phyloP scores from a whole-genome alignment of 2,329 filamentous ascomycete species.

The Botrytis medusae region DNA sequence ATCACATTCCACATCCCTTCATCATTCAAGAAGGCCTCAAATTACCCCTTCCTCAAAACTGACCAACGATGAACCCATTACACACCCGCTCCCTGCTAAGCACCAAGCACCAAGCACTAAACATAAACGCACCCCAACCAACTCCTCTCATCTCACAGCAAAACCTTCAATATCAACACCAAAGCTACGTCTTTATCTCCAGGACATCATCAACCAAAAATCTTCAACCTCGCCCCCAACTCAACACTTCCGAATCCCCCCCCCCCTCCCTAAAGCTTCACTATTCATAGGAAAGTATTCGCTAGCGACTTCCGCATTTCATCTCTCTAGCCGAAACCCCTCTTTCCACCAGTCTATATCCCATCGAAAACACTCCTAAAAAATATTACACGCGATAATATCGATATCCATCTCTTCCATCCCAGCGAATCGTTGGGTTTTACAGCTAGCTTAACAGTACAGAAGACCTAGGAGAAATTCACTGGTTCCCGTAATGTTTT shows the following conservation, averaged over 20 bases:
- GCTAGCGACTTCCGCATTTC: slow-evolving; percentile 75
- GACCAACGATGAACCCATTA: slow-evolving; percentile 57
- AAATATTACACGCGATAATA: slow-evolving; percentile 55
- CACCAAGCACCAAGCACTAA: slow-evolving; percentile 53
- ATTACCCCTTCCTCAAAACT: slow-evolving; percentile 39
- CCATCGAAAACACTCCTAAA: slow-evolving; percentile 71
- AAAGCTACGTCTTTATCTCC: slow-evolving; percentile 50
- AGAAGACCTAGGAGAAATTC: slow-evolving; percentile 51
- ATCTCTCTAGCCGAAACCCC: slow-evolving; percentile 65
- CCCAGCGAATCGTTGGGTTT: slow-evolving; percentile 59
- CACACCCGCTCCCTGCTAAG: slow-evolving; percentile 65
- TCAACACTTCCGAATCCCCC: slow-evolving; percentile 30
- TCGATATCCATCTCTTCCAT: slow-evolving; percentile 67
- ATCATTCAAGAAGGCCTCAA: not conserved
- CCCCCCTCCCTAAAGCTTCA: slow-evolving; percentile 47
- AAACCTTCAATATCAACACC: slow-evolving; percentile 60
- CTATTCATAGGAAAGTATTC: slow-evolving; percentile 49
- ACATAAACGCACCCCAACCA: slow-evolving; percentile 48
- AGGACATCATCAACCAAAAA: slow-evolving; percentile 67
- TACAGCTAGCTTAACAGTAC: slow-evolving; percentile 24
- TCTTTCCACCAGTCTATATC: slow-evolving; percentile 52
- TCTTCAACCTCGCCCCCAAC: slow-evolving; percentile 49
- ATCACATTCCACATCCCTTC: not conserved
- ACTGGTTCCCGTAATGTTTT: slow-evolving; percentile 71
- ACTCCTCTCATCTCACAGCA: slow-evolving; percentile 67